Evolutionary conservation across 2,329 filamentous ascomycete species (phyloP).

Genomic region (Colletotrichum echinochloae): DNA sequence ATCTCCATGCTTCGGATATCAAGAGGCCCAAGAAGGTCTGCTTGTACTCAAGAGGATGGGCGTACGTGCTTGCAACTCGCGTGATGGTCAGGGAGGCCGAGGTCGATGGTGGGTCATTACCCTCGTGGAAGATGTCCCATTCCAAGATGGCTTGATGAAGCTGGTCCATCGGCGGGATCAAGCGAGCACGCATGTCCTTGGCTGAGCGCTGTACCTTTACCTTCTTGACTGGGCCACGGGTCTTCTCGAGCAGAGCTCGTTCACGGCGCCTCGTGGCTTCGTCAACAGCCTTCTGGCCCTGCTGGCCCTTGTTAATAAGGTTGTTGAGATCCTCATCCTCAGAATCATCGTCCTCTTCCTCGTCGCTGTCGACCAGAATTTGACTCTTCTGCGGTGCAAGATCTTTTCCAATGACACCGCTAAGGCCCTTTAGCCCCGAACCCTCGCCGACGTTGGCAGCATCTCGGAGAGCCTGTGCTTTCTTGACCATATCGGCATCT

Average conservation of each 20-base stretch:
- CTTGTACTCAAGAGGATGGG: slow-evolving; percentile 83
- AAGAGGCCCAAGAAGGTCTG: slow-evolving; percentile 90
- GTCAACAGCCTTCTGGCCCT: slow-evolving; percentile 61
- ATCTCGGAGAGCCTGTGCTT: slow-evolving; percentile 71
- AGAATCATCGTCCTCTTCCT: slow-evolving; percentile 73
- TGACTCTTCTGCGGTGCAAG: slow-evolving; percentile 80
- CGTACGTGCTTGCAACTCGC: slow-evolving; percentile 82
- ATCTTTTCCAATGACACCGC: slow-evolving; percentile 80
- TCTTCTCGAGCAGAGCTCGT: slow-evolving; percentile 64
- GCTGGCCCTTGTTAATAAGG: slow-evolving; percentile 61
- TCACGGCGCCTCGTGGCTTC: slow-evolving; percentile 60
- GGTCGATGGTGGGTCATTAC: slow-evolving; percentile 84
- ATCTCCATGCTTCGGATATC: slow-evolving; percentile 94
- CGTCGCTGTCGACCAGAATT: slow-evolving; percentile 88
- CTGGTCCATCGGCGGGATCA: slow-evolving; percentile 88
- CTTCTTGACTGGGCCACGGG: slow-evolving; percentile 84
- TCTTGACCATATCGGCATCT: slow-evolving; percentile 78
- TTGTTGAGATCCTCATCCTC: slow-evolving; percentile 61
- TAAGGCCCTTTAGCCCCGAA: slow-evolving; percentile 79
- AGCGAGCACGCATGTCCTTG: slow-evolving; percentile 93
- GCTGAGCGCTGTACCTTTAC: slow-evolving; percentile 81
- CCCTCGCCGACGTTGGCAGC: slow-evolving; percentile 77
- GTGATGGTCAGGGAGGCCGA: slow-evolving; percentile 70
- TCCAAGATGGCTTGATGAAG: slow-evolving; percentile 88
- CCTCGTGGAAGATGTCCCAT: slow-evolving; percentile 95